Evolutionary conservation across 2,329 filamentous ascomycete species (phyloP).

Genomic region (Karstenula rhodostoma): DNA sequence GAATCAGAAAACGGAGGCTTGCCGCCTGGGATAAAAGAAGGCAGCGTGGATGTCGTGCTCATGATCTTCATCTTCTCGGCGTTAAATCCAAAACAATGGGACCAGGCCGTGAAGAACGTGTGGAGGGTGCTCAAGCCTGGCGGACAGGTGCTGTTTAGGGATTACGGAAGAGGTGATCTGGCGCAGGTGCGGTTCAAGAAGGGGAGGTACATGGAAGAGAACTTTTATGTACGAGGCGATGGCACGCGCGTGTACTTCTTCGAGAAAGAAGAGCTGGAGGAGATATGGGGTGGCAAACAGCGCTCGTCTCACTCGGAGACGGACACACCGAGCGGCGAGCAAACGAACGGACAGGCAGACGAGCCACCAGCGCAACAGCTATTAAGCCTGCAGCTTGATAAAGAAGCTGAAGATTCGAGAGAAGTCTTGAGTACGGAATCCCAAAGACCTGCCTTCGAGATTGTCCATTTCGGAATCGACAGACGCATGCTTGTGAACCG

Average conservation of each 20-base stretch:
- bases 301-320: conserved; percentile 3
- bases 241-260: conserved; percentile 98
- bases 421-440: conserved; percentile 8
- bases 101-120: conserved; percentile 80
- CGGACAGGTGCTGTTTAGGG: conserved; percentile 92
- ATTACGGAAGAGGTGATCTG: conserved; percentile 94
- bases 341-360: neutral
- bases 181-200: conserved; percentile 98
- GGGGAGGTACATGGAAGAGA: conserved; percentile 90
- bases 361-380: neutral
- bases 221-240: conserved; percentile 96
- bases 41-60: conserved; percentile 88
- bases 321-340: neutral
- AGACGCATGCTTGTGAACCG: conserved; percentile 91
- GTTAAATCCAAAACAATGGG: conserved; percentile 84
- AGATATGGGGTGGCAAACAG: conserved; percentile 73
- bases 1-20: conserved; percentile 63
- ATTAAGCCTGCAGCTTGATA: neutral
- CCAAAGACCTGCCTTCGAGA: conserved; percentile 62
- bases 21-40: conserved; percentile 78
- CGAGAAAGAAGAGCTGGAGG: conserved; percentile 79
- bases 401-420: conserved; percentile 5
- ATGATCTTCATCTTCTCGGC: conserved; percentile 99
- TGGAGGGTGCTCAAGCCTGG: conserved; percentile 86
- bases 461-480: conserved; percentile 83